Evolutionary conservation across 257 asterid genomes (phyloP).

Genomic region (Cynanchum wilfordii): DNA sequence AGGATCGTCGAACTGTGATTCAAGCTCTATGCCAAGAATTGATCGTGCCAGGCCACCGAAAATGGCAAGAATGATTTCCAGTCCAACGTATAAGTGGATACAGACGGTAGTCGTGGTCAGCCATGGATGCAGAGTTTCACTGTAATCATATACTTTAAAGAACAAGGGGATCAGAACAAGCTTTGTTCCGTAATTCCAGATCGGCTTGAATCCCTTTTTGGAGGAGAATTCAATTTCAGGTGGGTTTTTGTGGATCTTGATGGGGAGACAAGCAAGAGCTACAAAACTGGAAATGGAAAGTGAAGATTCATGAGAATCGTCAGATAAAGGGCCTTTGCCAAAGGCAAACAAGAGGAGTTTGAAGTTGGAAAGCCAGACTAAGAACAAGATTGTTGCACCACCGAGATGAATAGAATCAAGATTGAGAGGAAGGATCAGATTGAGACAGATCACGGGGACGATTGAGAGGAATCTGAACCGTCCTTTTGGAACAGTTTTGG

Average conservation of each 20-base stretch:
- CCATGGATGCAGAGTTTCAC: neutral
- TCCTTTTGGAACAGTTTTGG: slow-evolving; percentile 27
- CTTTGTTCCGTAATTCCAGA: slow-evolving; percentile 8
- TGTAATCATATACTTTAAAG: slow-evolving; percentile 5
- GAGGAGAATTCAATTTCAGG: neutral
- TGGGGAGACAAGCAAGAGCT: slow-evolving; percentile 13
- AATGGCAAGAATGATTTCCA: neutral
- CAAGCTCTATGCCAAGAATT: slow-evolving; percentile 20
- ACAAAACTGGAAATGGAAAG: slow-evolving; percentile 5
- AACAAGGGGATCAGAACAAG: slow-evolving; percentile 2
- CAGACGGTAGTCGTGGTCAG: neutral
- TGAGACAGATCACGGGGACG: slow-evolving; percentile 30
- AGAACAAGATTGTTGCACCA: slow-evolving; percentile 31
- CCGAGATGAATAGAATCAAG: slow-evolving; percentile 44
- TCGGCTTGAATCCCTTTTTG: neutral
- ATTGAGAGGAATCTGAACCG: slow-evolving; percentile 17
- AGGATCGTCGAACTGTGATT: slow-evolving; percentile 35
- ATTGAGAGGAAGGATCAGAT: slow-evolving; percentile 31
- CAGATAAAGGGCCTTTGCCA: slow-evolving; percentile 35
- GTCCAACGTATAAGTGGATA: neutral
- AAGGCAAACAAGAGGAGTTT: slow-evolving; percentile 39
- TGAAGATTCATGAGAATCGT: slow-evolving; percentile 3
- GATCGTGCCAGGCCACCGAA: neutral
- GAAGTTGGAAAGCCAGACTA: slow-evolving; percentile 45
- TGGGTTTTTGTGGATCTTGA: neutral